Percentiles rank a stretch among this genome's conserved stretches.
Evolutionary conservation across 345 rosid species (phyloP).

Genomic region (Hibiscus mutabilis): DNA sequence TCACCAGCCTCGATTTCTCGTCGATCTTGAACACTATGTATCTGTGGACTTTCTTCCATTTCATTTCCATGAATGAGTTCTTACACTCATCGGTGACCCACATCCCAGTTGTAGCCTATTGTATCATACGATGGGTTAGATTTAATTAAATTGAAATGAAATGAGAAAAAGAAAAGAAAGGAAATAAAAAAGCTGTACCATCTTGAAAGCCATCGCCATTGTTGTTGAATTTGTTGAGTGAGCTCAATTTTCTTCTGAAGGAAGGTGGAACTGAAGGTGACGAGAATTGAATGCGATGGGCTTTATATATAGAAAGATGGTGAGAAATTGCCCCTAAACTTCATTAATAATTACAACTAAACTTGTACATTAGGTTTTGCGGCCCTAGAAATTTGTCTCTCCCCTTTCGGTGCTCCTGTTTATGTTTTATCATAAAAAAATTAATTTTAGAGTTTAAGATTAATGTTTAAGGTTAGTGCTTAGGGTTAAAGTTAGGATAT

Average conservation of each 20-base stretch:
- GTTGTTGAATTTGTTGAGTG: constrained; percentile 19
- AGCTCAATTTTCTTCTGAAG: not conserved
- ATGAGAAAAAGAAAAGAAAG: not conserved
- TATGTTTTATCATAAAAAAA: no score
- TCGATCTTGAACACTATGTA: constrained; percentile 94
- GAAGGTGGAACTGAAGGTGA: constrained; percentile 5
- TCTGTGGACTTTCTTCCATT: constrained; percentile 83
- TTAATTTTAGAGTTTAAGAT: no score
- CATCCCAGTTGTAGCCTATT: constrained; percentile 89
- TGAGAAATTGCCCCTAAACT: constrained; percentile 27
- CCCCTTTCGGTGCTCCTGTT: no score
- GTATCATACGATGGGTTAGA: not conserved
- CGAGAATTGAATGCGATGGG: not conserved
- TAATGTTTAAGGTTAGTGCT: no score
- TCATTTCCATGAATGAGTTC: constrained; percentile 87
- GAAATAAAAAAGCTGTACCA: constrained; percentile 39
- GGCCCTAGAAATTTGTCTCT: no score
- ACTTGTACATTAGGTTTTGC: not conserved
- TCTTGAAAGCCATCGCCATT: constrained; percentile 99
- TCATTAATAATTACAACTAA: constrained; percentile 25
- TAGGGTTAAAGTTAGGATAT: no score
- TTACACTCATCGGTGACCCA: constrained; percentile 87
- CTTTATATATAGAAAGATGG: constrained; percentile 35
- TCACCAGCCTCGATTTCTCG: constrained; percentile 72
- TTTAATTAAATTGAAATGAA: not conserved